Evolutionary conservation across 768 basidiomycete genomes (phyloP).

Genomic region (Suillus spraguei): DNA sequence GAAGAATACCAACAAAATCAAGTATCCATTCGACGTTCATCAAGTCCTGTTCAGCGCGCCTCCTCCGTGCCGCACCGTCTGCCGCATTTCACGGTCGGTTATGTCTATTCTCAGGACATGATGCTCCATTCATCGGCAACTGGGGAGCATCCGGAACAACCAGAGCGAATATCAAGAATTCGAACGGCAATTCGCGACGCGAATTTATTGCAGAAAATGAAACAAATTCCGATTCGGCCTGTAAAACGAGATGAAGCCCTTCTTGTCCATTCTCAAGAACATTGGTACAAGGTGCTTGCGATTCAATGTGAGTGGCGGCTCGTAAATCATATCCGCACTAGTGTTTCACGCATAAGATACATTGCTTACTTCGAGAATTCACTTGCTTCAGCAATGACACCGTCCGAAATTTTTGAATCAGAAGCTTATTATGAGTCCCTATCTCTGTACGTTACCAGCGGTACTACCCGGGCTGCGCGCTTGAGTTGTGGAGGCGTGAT

Average conservation of each 20-base stretch:
- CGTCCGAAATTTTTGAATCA: constrained; percentile 74
- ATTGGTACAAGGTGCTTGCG: constrained; percentile 88
- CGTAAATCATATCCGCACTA: constrained; percentile 18
- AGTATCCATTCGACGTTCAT: constrained; percentile 16
- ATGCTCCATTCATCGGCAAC: constrained; percentile 73
- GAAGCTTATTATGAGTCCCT: constrained; percentile 86
- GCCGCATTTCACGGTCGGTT: constrained; percentile 58
- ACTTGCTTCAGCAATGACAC: constrained; percentile 59
- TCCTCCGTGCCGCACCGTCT: constrained; percentile 35
- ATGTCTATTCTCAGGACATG: constrained; percentile 88
- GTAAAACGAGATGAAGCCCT: constrained; percentile 79
- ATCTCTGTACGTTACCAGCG: constrained; percentile 88
- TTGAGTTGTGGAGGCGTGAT: constrained; percentile 95
- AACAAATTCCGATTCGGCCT: constrained; percentile 71
- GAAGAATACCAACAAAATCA: constrained; percentile 14
- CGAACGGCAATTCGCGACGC: constrained; percentile 63
- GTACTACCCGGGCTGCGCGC: constrained; percentile 82
- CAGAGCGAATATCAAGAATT: constrained; percentile 77
- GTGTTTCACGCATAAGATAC: constrained; percentile 15
- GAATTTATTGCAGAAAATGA: constrained; percentile 71
- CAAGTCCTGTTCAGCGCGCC: constrained; percentile 28
- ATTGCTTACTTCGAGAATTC: constrained; percentile 13
- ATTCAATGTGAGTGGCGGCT: constrained; percentile 65
- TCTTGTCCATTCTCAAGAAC: constrained; percentile 88
- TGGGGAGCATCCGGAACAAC: constrained; percentile 71